phyloP scores from a whole-genome alignment of 2,329 filamentous ascomycete species.

The Fusarium sp. region DNA sequence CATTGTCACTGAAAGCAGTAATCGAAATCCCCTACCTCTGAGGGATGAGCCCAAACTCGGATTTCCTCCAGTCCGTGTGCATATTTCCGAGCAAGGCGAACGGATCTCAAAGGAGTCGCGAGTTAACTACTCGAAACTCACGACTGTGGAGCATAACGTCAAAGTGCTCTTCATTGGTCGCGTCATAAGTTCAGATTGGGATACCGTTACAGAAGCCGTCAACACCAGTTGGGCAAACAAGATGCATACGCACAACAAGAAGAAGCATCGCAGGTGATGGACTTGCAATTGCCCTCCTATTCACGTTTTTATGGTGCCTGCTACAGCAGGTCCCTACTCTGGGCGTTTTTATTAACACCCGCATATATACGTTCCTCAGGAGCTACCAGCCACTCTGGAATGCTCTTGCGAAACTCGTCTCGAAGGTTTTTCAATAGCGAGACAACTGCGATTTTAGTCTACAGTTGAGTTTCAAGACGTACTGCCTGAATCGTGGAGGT shows the following conservation, averaged over 20 bases:
- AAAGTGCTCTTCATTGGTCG: constrained; percentile 68
- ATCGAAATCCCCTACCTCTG: constrained; percentile 48
- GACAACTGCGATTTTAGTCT: constrained; percentile 12
- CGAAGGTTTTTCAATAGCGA: constrained; percentile 23
- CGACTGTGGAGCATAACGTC: constrained; percentile 68
- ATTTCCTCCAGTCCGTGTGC: constrained; percentile 58
- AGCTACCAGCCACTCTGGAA: constrained; percentile 28
- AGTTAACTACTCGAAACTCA: constrained; percentile 67
- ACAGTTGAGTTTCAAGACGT: constrained; percentile 3
- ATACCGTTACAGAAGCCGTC: constrained; percentile 58
- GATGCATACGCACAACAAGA: constrained; percentile 51
- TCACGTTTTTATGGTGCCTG: constrained; percentile 44
- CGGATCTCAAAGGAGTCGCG: constrained; percentile 62
- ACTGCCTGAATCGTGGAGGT: not conserved
- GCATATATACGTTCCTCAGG: constrained; percentile 49
- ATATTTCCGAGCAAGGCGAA: constrained; percentile 57
- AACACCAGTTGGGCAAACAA: constrained; percentile 63
- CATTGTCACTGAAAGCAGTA: constrained; percentile 57
- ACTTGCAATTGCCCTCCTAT: constrained; percentile 24
- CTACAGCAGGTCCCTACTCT: constrained; percentile 31
- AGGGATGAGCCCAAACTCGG: constrained; percentile 60
- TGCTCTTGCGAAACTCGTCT: constrained; percentile 36
- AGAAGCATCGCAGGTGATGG: constrained; percentile 39
- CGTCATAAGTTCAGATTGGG: constrained; percentile 54
- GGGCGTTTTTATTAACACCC: constrained; percentile 37